Evolutionary conservation across 129 eudicot genomes (phyloP), one percentile per base, ranked within the genome.

Genomic region (Silybum marianum): DNA sequence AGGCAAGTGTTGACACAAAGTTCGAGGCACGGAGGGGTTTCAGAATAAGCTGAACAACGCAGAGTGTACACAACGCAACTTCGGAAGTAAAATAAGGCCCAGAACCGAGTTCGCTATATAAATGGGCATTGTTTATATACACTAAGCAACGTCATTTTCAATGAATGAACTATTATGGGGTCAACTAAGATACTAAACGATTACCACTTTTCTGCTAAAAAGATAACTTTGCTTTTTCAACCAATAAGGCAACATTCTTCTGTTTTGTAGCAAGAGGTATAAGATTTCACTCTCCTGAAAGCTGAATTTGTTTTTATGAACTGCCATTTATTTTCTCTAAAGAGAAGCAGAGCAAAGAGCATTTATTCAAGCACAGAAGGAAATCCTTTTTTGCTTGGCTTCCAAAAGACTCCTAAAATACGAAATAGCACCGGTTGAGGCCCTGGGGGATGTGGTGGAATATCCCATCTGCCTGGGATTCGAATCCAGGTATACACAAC

Each of bases 401-500:
- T 67, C 26, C 39, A 78, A 5, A 78, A 78, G 34, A 78, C 46
- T 42, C 38, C 39, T 78, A 78, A 39, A 24, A 25, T 54, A 76
- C 7, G 42, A 48, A 74, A 76, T 42, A 10, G 51, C 51, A 42
- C 4, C 11, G 30, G 30, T 28, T 28, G 30, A 28, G 30, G 30
- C 30, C 30, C 30, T 2, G 30, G 30, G 30, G 30, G 30, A 28
- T 28, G 30, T 28, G 30, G 30, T 28, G 30, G 30, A 28, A 28
- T 28, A 28, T 28, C 30, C 30, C 30, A 28, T 28, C 30, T 26
- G 30, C 30, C 30, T 2, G 2, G 2, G 30, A 2, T 26, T 26
- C 2, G 30, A 26, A 26, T 26, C 30, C 30, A 28, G 30, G 30
- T 3, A 3, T 28, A 28, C 30, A 28, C 30, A 28, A 28, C 30